These are phyloP conservation scores for Aspergillus intermedius DNA, from an alignment of 2,329 filamentous ascomycete species.

Conservation along the genomic window DNA sequence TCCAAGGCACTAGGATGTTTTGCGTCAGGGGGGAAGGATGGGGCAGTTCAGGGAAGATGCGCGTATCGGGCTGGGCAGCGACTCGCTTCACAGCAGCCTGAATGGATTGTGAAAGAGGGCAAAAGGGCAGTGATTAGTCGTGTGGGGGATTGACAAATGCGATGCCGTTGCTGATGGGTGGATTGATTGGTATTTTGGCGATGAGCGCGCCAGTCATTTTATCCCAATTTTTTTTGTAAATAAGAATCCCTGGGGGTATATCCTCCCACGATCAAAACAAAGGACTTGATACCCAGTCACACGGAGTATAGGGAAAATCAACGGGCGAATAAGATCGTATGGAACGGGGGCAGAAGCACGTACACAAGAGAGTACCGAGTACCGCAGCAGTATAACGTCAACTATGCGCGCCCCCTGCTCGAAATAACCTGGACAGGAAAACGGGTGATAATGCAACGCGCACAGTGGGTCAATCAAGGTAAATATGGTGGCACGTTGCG, in stretches of 20 bases:
- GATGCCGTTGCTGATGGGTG: not conserved
- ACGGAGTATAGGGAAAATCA: not conserved
- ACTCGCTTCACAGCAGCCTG: conserved; percentile 32
- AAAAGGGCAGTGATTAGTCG: conserved; percentile 16
- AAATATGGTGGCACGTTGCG: conserved; percentile 21
- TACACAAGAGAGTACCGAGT: conserved; percentile 7
- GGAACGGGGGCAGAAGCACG: conserved; percentile 4
- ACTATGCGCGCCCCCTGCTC: conserved; percentile 16
- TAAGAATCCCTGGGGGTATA: not conserved
- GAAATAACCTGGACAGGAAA: conserved; percentile 9
- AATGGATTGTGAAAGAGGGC: conserved; percentile 9
- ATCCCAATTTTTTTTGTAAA: not conserved
- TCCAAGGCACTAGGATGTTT: conserved; percentile 18
- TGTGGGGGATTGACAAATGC: conserved; percentile 23
- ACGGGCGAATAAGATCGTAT: conserved; percentile 6
- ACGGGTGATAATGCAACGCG: conserved; percentile 22
- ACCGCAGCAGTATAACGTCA: conserved; percentile 21
- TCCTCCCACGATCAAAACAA: not conserved
- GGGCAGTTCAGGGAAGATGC: conserved; percentile 4
- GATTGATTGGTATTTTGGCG: not conserved
- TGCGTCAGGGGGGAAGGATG: conserved; percentile 15
- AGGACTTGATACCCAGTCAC: conserved; percentile 2
- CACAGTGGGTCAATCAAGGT: conserved; percentile 25
- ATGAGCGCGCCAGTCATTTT: conserved; percentile 12
- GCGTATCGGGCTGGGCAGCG: conserved; percentile 29